Base-by-base conservation (phyloP, 2,329 filamentous ascomycete genomes). In the Huntiella decipiens region DNA sequence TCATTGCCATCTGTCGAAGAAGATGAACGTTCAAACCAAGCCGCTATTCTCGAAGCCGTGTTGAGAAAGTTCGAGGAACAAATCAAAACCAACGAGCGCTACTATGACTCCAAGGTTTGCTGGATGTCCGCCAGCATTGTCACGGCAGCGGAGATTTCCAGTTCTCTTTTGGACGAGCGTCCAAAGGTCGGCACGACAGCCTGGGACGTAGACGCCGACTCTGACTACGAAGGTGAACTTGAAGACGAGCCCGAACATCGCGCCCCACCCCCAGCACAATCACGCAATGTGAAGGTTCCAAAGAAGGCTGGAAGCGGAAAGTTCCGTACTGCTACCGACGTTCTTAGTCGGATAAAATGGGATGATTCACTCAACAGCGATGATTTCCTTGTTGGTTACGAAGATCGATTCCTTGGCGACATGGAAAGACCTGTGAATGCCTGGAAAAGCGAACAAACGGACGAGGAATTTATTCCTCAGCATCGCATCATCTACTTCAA, bases 401-500 rank as follows among this genome's bases (percentile, higher is more conserved):
- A 74, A 53, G 74, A 79, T 55, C 64, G 74, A 12, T 77, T 78
- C 53, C 50, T 63, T 3, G 73, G 71, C 1, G 61, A 65, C 2
- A 64, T 63, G 52, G 74, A 78, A 56, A 69, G 67, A 51, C 55
- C 63, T 1, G 57, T 77, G 4, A 67, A 66, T 44, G 59, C 63
- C 28, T 79, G 74, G 74, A 75, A 72, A 60, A 63, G 61, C 12
- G 74, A 77, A 53, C 68, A 72, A 57, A 77, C 74, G 31, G 69
- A 78, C 51, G 73, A 78, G 49, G 74, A 79, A 56, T 79, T 77
- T 53, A 77, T 79, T 46, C 75, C 75, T 5, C 71, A 77, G 57
- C 74, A 78, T 54, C 64, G 74, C 12, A 74, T 79, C 51, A 55
- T 74, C 47, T 77, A 74, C 56, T 78, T 79, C 54, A 73, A 67